phyloP scores from a whole-genome alignment of 306 rosid species.

The Mimosa pudica region DNA sequence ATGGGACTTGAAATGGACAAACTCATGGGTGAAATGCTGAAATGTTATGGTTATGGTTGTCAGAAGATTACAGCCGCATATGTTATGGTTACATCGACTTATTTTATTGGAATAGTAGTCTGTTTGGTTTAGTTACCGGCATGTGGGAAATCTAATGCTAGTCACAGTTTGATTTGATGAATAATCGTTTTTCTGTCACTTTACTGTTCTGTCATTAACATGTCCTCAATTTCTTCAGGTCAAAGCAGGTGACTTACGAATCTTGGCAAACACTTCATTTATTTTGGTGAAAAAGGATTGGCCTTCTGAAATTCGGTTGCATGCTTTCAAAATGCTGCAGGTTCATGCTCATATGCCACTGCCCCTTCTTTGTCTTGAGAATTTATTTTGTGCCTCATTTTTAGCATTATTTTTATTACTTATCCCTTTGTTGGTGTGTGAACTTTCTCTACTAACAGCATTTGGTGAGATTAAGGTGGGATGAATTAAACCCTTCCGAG shows the following conservation, averaged over 20 bases:
- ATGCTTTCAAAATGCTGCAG: constrained; percentile 95
- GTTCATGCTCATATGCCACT: constrained; percentile 45
- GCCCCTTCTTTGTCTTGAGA: constrained; percentile 25
- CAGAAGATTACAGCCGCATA: neutral
- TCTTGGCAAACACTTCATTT: constrained; percentile 75
- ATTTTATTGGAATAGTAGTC: neutral
- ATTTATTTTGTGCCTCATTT: constrained; percentile 12
- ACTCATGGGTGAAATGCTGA: too few species aligned
- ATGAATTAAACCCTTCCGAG: constrained; percentile 70
- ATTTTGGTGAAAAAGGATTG: constrained; percentile 77
- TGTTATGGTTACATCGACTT: neutral
- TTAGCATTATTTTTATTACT: constrained; percentile 14
- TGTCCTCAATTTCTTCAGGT: constrained; percentile 51
- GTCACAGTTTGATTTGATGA: constrained; percentile 18
- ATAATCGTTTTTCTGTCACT: constrained; percentile 5
- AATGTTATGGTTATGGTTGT: too few species aligned
- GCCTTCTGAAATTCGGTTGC: constrained; percentile 96
- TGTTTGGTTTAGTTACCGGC: neutral
- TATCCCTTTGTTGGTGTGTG: constrained; percentile 28
- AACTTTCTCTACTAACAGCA: constrained; percentile 56
- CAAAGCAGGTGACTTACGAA: constrained; percentile 70
- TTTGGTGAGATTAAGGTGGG: constrained; percentile 95
- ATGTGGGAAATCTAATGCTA: constrained; percentile 11
- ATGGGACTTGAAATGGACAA: too few species aligned
- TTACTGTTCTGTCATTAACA: constrained; percentile 21